Base-by-base conservation (phyloP, 1,284 basidiomycete species). In the Ustilago shanxiensis region DNA sequence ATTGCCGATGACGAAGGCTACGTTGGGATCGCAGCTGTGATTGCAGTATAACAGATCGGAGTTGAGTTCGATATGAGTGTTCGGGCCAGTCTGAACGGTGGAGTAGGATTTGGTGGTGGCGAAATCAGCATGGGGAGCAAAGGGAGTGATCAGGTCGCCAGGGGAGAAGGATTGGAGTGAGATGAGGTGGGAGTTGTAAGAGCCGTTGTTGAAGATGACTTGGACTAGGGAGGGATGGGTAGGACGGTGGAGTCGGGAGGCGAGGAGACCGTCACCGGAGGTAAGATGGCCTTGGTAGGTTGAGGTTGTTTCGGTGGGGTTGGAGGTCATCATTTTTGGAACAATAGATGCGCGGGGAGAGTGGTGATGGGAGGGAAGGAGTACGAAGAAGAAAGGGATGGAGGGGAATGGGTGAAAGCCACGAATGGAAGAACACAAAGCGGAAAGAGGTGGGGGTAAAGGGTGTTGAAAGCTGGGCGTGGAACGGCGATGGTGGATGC, bases 31-130 rank as follows among this genome's bases (percentile, higher is more conserved):
- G 65, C 83, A 85, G 28, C 78, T 80, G 60, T 85, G 83, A 66
- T 85, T 85, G 75, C 78, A 82, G 72, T 83, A 85, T 22, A 85
- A 71, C 39, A 85, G 66, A 52, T 84, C 82, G 47, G 75, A 79
- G 63, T 84, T 83, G 39, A 83, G 67, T 50, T 83, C 83, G 16
- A 84, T 78, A 49, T 84, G 83, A 6, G 61, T 68, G 0, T 59
- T 29, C 2, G 71, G 53, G 5, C 62, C 72, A 3, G 82, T 81
- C 56, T 84, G 83, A 13, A 83, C 83, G 20, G 83, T 83, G 14
- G 77, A 80, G 72, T 83, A 83, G 49, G 61, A 62, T 31, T 76
- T 71, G 20, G 28, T 50, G 0, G 63, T 18, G 4, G 73, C 70
- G 11, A 66, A 64, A 22, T 66, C 66, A 10, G 82, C 83, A 20